Percentiles rank a stretch among this genome's conserved stretches.
phyloP scores from a whole-genome alignment of 2,329 filamentous ascomycete species.

The Escovopsis weberi region DNA sequence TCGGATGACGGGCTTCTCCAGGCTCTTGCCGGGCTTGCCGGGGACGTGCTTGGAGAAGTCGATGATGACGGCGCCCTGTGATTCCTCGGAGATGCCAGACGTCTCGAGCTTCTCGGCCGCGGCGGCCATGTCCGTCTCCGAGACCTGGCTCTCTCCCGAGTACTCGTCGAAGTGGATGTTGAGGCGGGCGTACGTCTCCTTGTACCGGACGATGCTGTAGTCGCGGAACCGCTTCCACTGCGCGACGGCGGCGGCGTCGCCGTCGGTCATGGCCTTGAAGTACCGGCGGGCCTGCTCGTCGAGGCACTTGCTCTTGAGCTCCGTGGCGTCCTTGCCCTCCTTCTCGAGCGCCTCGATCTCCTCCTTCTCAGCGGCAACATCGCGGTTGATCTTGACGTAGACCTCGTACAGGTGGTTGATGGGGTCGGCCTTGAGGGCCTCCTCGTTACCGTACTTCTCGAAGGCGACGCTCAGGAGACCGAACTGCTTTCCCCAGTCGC shows the following conservation, averaged over 20 bases:
- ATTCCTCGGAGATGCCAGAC: conserved; percentile 51
- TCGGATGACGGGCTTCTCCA: conserved; percentile 56
- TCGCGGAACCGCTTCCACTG: conserved; percentile 54
- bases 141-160: conserved; percentile 61
- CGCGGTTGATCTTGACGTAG: conserved; percentile 62
- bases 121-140: conserved; percentile 49
- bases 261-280: conserved; percentile 58
- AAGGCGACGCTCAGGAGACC: conserved; percentile 60
- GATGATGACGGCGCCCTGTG: conserved; percentile 57
- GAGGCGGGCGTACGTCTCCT: conserved; percentile 52
- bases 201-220: conserved; percentile 52
- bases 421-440: conserved; percentile 54
- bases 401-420: conserved; percentile 74
- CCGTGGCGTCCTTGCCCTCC: conserved; percentile 33
- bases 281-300: conserved; percentile 64
- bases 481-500: conserved; percentile 72
- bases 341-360: conserved; percentile 42
- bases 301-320: conserved; percentile 38
- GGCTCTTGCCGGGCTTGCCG: conserved; percentile 52
- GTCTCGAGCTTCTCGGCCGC: conserved; percentile 48
- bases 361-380: conserved; percentile 53
- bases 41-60: conserved; percentile 55
- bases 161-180: conserved; percentile 62
- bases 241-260: conserved; percentile 43
- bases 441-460: conserved; percentile 60